A percentile compares a stretch with the other conserved stretches of the same genome.
Conservation (phyloP, 306 rosid species). For the Vigna radiata region DNA sequence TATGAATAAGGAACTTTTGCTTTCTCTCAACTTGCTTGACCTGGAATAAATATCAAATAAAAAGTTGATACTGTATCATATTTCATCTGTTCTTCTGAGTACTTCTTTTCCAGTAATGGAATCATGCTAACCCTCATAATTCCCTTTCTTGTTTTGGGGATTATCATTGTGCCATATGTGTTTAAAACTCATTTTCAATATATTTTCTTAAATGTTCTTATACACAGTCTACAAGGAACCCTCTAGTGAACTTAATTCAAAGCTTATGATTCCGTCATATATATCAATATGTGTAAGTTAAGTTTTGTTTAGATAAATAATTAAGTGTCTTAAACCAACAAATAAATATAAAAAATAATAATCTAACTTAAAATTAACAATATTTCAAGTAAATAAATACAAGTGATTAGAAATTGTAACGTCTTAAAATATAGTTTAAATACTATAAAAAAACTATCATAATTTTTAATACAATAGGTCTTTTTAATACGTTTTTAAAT, state of each 20-base stretch:
- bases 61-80: conserved; percentile 9
- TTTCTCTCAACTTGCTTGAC: conserved; percentile 44
- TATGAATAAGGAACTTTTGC: conserved; percentile 11
- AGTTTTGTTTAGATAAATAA: too few species aligned
- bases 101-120: conserved; percentile 2
- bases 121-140: background rate
- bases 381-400: too few species aligned
- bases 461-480: too few species aligned
- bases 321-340: too few species aligned
- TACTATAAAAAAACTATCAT: too few species aligned
- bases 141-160: background rate
- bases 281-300: background rate
- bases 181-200: background rate
- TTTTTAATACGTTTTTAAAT: too few species aligned
- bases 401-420: too few species aligned
- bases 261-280: conserved; percentile 15
- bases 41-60: conserved; percentile 37
- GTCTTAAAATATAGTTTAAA: too few species aligned
- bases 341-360: too few species aligned
- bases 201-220: background rate
- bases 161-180: background rate
- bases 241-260: background rate
- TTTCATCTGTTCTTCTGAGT: background rate
- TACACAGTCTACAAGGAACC: background rate
- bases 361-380: too few species aligned